These are phyloP conservation scores for Amylostereum areolatum DNA, from an alignment of 1,284 basidiomycete species.

Conservation along the genomic window DNA sequence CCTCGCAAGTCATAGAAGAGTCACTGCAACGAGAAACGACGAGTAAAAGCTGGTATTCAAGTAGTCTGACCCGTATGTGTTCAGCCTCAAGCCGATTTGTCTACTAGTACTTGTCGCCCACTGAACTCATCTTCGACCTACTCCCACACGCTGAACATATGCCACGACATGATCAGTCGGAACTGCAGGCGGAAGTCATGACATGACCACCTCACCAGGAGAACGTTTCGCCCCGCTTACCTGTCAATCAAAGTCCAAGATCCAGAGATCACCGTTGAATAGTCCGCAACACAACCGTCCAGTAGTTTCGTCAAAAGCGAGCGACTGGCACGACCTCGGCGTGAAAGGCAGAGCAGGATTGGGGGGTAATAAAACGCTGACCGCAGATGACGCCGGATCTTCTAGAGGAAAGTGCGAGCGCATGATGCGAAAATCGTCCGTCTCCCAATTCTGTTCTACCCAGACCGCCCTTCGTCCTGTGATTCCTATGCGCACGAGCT, in stretches of 20 bases:
- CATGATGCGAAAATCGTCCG: constrained; percentile 40
- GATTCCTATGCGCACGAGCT: constrained; percentile 39
- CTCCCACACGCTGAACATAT: no score
- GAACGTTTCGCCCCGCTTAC: background rate
- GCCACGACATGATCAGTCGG: no score
- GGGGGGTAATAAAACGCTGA: constrained; percentile 32
- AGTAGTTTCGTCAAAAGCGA: constrained; percentile 46
- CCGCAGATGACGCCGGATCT: constrained; percentile 11
- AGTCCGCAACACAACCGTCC: constrained; percentile 43
- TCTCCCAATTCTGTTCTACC: constrained; percentile 46
- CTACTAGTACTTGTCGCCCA: no score
- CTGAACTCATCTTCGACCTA: no score
- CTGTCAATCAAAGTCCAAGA: constrained; percentile 37
- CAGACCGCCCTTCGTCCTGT: constrained; percentile 43
- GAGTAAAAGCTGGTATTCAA: no score
- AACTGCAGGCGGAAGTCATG: no score
- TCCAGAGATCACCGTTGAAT: constrained; percentile 42
- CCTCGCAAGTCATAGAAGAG: background rate
- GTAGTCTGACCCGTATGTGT: no score
- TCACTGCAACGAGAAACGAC: no score
- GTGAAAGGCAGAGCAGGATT: constrained; percentile 42
- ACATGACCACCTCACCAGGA: no score
- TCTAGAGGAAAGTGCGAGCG: constrained; percentile 31
- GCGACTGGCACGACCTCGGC: constrained; percentile 32
- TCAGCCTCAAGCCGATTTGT: no score